These are phyloP conservation scores for Beta lomatogona DNA, from an alignment of 179 eudicot species.

Conservation along the genomic window DNA sequence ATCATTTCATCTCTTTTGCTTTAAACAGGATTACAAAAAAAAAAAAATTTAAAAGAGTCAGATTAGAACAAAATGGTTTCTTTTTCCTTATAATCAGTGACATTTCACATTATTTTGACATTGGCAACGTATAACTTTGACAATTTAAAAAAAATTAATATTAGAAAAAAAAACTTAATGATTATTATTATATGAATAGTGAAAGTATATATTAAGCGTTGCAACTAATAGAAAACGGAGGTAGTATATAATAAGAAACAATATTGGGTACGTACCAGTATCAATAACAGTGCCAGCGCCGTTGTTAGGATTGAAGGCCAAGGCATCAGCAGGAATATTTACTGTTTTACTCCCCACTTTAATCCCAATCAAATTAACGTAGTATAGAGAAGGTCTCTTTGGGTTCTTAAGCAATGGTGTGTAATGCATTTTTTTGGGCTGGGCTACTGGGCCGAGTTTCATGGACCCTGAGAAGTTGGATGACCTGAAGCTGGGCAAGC, in stretches of 20 bases:
- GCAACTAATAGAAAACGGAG: too few species aligned
- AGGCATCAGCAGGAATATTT: slow-evolving; percentile 56
- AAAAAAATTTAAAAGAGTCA: too few species aligned
- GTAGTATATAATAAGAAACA: not conserved
- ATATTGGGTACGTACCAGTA: slow-evolving; percentile 49
- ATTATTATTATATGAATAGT: too few species aligned
- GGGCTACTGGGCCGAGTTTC: slow-evolving; percentile 61
- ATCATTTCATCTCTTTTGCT: too few species aligned
- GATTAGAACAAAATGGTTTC: too few species aligned
- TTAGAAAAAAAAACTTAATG: too few species aligned
- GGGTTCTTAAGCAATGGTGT: slow-evolving; percentile 73
- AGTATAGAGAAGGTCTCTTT: slow-evolving; percentile 70
- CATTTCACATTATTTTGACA: too few species aligned
- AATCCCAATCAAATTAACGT: slow-evolving; percentile 63
- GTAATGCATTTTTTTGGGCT: slow-evolving; percentile 54
- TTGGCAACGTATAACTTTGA: too few species aligned
- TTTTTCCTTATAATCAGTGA: too few species aligned
- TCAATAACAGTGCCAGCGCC: slow-evolving; percentile 85
- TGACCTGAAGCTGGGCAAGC: slow-evolving; percentile 75
- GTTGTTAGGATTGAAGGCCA: slow-evolving; percentile 65
- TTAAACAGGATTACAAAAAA: too few species aligned
- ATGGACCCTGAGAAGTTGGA: slow-evolving; percentile 60
- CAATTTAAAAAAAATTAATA: too few species aligned
- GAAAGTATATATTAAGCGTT: too few species aligned
- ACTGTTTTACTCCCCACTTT: slow-evolving; percentile 60